Percentiles rank a stretch among this genome's conserved stretches.
Conservation (phyloP, 202 grass and related monocot species). For the Elaeis oleifera region DNA sequence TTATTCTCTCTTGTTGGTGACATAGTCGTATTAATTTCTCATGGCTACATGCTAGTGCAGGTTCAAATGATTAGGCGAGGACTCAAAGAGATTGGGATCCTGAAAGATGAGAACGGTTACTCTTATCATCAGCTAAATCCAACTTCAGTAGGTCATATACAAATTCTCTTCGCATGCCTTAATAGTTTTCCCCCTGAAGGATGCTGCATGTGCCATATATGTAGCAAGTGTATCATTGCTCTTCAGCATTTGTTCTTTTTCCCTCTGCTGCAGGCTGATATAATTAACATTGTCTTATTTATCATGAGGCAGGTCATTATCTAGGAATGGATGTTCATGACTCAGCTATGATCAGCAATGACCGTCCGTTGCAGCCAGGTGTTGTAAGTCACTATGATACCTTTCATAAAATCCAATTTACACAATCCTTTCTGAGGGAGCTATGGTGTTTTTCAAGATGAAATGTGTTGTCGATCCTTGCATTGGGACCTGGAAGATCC, state of each 20-base stretch:
- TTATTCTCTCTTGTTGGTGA: neutral
- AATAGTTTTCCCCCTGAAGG: neutral
- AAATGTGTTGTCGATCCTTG: no score
- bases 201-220: no score
- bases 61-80: slow-evolving; percentile 71
- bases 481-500: no score
- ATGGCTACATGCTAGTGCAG: slow-evolving; percentile 23
- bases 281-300: neutral
- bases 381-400: slow-evolving; percentile 45
- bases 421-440: no score
- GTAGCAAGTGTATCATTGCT: slow-evolving; percentile 3
- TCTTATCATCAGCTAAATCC: slow-evolving; percentile 86
- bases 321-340: slow-evolving; percentile 93
- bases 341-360: slow-evolving; percentile 35
- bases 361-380: slow-evolving; percentile 63
- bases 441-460: no score
- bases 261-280: neutral
- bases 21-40: neutral
- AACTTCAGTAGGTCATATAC: slow-evolving; percentile 63
- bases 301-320: slow-evolving; percentile 62
- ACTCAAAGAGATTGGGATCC: slow-evolving; percentile 68
- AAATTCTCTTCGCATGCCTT: neutral
- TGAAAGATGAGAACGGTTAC: slow-evolving; percentile 49
- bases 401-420: no score
- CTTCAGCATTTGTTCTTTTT: neutral